phyloP scores from a whole-genome alignment of 306 rosid species.

The Macrotyloma uniflorum region DNA sequence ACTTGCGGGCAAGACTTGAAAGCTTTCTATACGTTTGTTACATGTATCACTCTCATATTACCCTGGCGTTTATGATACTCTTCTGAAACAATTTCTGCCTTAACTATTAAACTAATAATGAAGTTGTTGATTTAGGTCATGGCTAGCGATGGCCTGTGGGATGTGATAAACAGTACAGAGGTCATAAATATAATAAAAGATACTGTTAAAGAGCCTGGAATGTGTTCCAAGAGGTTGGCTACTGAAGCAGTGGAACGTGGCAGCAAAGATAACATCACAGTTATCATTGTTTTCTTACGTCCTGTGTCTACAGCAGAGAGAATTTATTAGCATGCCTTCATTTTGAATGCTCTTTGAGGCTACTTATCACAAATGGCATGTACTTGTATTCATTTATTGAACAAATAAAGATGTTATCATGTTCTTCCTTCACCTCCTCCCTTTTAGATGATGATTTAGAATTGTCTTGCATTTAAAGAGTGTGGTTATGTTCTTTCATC shows the following conservation, averaged over 20 bases:
- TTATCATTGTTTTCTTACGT: constrained; percentile 73
- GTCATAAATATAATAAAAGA: constrained; percentile 67
- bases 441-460: neutral
- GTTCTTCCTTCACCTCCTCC: neutral
- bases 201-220: constrained; percentile 89
- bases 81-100: neutral
- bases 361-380: neutral
- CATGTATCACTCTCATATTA: constrained; percentile 6
- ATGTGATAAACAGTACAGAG: constrained; percentile 72
- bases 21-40: neutral
- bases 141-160: constrained; percentile 98
- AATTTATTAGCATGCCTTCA: constrained; percentile 56
- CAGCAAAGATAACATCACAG: constrained; percentile 89
- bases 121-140: constrained; percentile 59
- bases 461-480: too few relatives aligned
- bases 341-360: neutral
- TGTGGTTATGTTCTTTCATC: too few relatives aligned
- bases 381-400: neutral
- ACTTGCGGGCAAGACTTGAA: neutral
- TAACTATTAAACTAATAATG: neutral
- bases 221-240: constrained; percentile 95
- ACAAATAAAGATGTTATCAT: neutral
- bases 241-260: constrained; percentile 92
- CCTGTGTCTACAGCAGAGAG: constrained; percentile 92
- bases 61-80: neutral